A percentile compares a stretch with the other conserved stretches of the same genome.
Evolutionary conservation across 345 rosid genomes (phyloP).

Genomic region (Eucalyptus curtisii): DNA sequence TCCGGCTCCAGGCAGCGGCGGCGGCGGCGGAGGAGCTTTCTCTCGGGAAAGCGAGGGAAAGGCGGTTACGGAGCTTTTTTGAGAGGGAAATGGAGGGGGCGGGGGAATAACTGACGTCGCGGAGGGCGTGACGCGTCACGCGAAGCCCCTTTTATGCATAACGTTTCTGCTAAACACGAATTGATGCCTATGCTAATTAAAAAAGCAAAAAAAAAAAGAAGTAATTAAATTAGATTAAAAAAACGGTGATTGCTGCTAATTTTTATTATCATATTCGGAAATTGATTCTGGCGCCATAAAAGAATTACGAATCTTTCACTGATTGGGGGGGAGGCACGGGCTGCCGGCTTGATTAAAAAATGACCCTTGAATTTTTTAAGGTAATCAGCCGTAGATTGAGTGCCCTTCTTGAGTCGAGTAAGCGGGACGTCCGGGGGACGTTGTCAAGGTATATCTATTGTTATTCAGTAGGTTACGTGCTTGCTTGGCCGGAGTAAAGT

Average conservation of each 20-base stretch:
- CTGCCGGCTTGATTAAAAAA: not conserved
- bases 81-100: not conserved
- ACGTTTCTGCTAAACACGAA: not conserved
- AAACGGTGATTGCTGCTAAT: not conserved
- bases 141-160: not conserved
- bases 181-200: not conserved
- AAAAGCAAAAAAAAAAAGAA: too few relatives aligned
- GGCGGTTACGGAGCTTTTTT: not conserved
- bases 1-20: not conserved
- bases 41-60: not conserved
- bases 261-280: not conserved
- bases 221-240: too few relatives aligned
- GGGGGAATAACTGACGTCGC: not conserved
- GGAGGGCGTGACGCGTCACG: not conserved
- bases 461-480: too few relatives aligned
- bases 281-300: not conserved
- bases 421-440: too few relatives aligned
- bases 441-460: too few relatives aligned
- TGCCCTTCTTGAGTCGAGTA: too few relatives aligned
- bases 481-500: too few relatives aligned
- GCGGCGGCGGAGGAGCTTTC: not conserved
- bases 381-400: not conserved
- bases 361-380: accelerated
- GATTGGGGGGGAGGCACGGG: not conserved
- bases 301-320: too few relatives aligned